Base-by-base conservation (phyloP, 2,329 filamentous ascomycete genomes). In the Aaosphaeria pasadenensis region DNA sequence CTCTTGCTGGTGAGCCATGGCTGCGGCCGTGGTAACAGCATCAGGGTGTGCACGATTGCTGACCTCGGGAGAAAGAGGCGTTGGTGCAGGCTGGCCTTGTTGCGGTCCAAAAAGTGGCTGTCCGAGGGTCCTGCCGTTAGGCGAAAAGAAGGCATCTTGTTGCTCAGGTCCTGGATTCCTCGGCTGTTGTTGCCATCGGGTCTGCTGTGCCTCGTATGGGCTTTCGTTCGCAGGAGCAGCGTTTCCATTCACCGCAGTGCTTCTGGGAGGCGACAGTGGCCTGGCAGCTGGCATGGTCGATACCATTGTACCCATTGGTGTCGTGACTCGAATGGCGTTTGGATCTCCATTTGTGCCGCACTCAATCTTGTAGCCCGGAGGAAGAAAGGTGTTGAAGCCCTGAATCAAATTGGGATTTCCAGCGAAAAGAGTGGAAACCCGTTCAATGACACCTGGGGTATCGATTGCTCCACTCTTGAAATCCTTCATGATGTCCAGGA, bases 401-500 rank as follows among this genome's bases (percentile, higher is more conserved):
- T 97, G 92, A 43, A 99, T 97, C 29, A 95, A 80, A 65, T 89
- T 94, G 3, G 94, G 94, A 62, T 99, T 92, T 3, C 94, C 94
- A 24, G 92, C 91, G 66, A 99, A 99, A 1, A 99, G 82, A 45
- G 91, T 90, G 1, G 94, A 97, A 30, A 99, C 94, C 43, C 94
- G 86, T 62, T 95, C 95, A 58, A 99, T 99, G 3, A 99, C 94
- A 1, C 94, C 94, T 0, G 94, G 94, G 0, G 94, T 99, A 67
- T 99, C 94, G 61, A 99, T 99, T 83, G 91, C 91, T 74, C 96
- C 92, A 62, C 91, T 96, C 74, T 99, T 99, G 71, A 99, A 99
- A 61, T 99, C 94, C 66, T 99, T 99, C 94, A 99, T 99, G 43
- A 99, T 99, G 60, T 99, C 94, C 41, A 99, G 75, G 61, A 99